Percentiles rank a stretch among this genome's conserved stretches.
Evolutionary conservation across 2,329 filamentous ascomycete genomes (phyloP).

Genomic region (Sarocladium oryzae): DNA sequence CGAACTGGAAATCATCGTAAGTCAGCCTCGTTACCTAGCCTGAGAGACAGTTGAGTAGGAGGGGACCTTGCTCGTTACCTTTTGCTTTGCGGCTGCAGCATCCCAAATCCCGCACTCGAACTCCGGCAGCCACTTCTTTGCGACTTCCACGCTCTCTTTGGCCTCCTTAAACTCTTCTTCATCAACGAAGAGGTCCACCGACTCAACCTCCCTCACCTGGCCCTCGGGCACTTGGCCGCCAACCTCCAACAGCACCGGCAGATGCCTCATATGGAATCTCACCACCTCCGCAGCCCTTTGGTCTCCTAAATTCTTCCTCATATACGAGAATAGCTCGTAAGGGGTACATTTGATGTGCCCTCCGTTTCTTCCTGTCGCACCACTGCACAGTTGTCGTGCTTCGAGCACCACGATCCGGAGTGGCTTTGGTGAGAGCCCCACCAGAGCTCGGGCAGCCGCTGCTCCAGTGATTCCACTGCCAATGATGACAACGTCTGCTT

Average conservation of each 20-base stretch:
- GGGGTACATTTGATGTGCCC: slow-evolving; percentile 31
- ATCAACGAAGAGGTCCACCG: slow-evolving; percentile 39
- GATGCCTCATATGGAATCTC: slow-evolving; percentile 37
- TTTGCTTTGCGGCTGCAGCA: slow-evolving; percentile 24
- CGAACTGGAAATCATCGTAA: background rate
- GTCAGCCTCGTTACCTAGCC: background rate
- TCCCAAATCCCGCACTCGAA: slow-evolving; percentile 28
- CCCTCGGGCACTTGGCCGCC: slow-evolving; percentile 28
- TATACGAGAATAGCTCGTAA: slow-evolving; percentile 32
- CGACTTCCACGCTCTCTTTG: slow-evolving; percentile 22
- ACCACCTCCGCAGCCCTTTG: slow-evolving; percentile 33
- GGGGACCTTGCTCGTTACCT: too few species aligned
- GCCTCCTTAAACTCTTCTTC: slow-evolving; percentile 26
- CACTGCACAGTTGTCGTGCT: slow-evolving; percentile 15
- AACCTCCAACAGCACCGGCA: slow-evolving; percentile 31
- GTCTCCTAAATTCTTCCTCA: slow-evolving; percentile 23
- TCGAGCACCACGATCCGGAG: slow-evolving; percentile 15
- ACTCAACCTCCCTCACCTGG: slow-evolving; percentile 38
- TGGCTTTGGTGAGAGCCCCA: slow-evolving; percentile 10
- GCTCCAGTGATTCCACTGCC: slow-evolving; percentile 18
- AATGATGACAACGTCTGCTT: slow-evolving; percentile 16
- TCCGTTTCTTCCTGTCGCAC: slow-evolving; percentile 20
- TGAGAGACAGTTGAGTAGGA: too few species aligned
- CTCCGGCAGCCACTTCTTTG: slow-evolving; percentile 33
- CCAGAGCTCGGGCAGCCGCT: slow-evolving; percentile 12